Conservation (phyloP, 768 basidiomycete genomes). For the Boletus speciosus region DNA sequence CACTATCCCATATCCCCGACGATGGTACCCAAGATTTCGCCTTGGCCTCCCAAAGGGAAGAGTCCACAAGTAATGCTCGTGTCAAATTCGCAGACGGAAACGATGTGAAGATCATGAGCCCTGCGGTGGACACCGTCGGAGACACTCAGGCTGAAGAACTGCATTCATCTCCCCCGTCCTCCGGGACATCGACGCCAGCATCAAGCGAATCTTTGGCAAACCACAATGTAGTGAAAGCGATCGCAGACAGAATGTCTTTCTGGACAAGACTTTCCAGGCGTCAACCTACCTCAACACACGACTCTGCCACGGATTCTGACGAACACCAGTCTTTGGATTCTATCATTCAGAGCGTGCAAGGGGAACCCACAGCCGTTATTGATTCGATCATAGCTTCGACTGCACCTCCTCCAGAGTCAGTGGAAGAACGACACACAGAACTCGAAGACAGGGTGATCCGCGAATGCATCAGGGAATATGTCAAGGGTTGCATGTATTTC, state of each 20-base stretch:
- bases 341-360: slow-evolving; percentile 44
- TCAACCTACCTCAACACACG: slow-evolving; percentile 23
- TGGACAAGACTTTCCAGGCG: slow-evolving; percentile 65
- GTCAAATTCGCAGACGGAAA: slow-evolving; percentile 55
- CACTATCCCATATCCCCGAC: slow-evolving; percentile 42
- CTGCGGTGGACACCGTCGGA: slow-evolving; percentile 17
- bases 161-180: slow-evolving; percentile 31
- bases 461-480: slow-evolving; percentile 73
- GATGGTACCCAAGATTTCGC: slow-evolving; percentile 22
- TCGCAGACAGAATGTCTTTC: slow-evolving; percentile 68
- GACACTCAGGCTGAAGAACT: neutral
- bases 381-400: slow-evolving; percentile 55
- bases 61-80: slow-evolving; percentile 25
- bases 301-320: slow-evolving; percentile 8
- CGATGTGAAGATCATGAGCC: slow-evolving; percentile 45
- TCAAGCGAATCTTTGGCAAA: slow-evolving; percentile 43
- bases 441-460: slow-evolving; percentile 80
- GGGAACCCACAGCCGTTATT: slow-evolving; percentile 52
- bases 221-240: slow-evolving; percentile 56
- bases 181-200: slow-evolving; percentile 53
- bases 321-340: slow-evolving; percentile 30
- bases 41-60: slow-evolving; percentile 6
- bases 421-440: slow-evolving; percentile 68
- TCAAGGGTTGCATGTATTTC: slow-evolving; percentile 89
- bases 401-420: slow-evolving; percentile 57